Percentiles rank a stretch among this genome's conserved stretches.
Conservation (phyloP, 2,329 filamentous ascomycete species). For the Tolypocladium album region DNA sequence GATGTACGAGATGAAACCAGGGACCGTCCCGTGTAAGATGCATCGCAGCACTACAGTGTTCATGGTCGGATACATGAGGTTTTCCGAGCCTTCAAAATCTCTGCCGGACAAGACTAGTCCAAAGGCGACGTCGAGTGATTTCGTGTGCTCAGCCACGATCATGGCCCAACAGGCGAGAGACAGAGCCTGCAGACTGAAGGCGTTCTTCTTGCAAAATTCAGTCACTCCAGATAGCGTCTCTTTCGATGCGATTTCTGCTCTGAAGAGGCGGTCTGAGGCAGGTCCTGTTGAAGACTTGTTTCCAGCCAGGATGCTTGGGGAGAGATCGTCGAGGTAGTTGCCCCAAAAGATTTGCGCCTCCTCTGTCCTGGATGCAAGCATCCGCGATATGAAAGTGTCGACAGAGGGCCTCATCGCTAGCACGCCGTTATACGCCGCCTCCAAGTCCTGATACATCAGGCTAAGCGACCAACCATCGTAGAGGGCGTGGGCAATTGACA, state of each 20-base stretch:
- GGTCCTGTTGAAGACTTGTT: not conserved
- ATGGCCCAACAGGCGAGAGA: constrained; percentile 69
- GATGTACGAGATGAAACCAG: constrained; percentile 58
- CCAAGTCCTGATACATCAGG: constrained; percentile 62
- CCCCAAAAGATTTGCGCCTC: constrained; percentile 53
- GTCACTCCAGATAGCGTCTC: constrained; percentile 14
- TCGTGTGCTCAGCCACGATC: constrained; percentile 51
- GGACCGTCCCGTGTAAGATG: constrained; percentile 57
- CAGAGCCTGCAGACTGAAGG: constrained; percentile 65
- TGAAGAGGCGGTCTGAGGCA: not conserved
- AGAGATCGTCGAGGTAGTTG: constrained; percentile 46
- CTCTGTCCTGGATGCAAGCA: constrained; percentile 8
- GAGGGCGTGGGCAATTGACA: constrained; percentile 76
- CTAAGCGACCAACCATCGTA: constrained; percentile 83
- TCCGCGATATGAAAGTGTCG: constrained; percentile 35
- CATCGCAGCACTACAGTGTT: constrained; percentile 73
- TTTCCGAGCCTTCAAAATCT: constrained; percentile 58
- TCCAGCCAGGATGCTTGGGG: constrained; percentile 21
- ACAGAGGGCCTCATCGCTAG: constrained; percentile 33
- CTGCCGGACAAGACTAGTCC: constrained; percentile 77
- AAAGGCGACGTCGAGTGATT: constrained; percentile 65
- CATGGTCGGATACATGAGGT: constrained; percentile 79
- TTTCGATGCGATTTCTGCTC: constrained; percentile 7
- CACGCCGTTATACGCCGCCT: constrained; percentile 46
- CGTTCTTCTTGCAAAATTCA: constrained; percentile 52